Conservation (phyloP, 192 early-diverging fungal genomes). For the Entomortierella chlamydospora region DNA sequence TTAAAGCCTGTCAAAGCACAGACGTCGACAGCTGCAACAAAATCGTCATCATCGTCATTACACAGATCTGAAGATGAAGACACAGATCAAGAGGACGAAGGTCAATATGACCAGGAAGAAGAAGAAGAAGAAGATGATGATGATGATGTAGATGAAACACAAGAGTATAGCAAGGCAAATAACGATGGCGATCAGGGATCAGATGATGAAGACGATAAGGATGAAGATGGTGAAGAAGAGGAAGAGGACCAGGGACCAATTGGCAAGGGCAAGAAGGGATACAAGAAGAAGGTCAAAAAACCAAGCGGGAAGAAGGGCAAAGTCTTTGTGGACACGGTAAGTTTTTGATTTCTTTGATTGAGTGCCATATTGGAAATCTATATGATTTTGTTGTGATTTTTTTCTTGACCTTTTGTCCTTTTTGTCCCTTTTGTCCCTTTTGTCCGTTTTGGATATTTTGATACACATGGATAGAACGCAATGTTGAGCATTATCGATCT, state of each 20-base stretch:
- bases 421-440: no score
- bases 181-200: conserved; percentile 2
- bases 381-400: background rate
- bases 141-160: conserved; percentile 1
- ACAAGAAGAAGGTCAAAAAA: conserved; percentile 41
- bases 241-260: conserved; percentile 20
- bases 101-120: conserved; percentile 9
- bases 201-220: conserved; percentile 15
- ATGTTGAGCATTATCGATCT: conserved; percentile 50
- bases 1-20: conserved; percentile 6
- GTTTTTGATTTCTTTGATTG: background rate
- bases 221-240: conserved; percentile 1
- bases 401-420: background rate
- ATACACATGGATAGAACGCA: conserved; percentile 18
- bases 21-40: background rate
- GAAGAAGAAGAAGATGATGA: conserved; percentile 8
- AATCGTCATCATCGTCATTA: background rate
- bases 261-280: conserved; percentile 44
- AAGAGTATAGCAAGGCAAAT: background rate
- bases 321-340: conserved; percentile 45
- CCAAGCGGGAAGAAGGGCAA: conserved; percentile 52
- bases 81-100: conserved; percentile 4
- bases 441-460: no score
- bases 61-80: conserved; percentile 26
- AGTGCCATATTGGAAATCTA: no score